These are phyloP conservation scores for Debaryomyces maramus DNA, from an alignment of 805 yeast genomes.

Conservation along the genomic window DNA sequence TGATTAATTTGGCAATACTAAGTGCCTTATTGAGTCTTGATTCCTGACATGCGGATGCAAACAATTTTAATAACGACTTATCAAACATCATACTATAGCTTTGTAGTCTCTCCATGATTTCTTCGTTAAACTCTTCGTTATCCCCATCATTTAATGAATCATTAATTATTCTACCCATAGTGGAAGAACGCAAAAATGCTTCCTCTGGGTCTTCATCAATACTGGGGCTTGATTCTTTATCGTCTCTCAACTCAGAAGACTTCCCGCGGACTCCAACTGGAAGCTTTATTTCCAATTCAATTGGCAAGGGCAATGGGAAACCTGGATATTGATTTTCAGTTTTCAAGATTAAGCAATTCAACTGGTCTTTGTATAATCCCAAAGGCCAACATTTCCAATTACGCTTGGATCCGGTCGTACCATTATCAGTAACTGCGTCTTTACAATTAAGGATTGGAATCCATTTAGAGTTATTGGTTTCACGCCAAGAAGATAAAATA, in stretches of 20 bases:
- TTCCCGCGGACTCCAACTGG: conserved; percentile 48
- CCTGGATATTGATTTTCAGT: conserved; percentile 66
- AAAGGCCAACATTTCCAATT: conserved; percentile 84
- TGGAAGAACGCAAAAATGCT: conserved; percentile 56
- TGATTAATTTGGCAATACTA: conserved; percentile 65
- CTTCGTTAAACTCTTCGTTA: conserved; percentile 33
- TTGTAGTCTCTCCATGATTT: conserved; percentile 51
- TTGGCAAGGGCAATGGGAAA: conserved; percentile 81
- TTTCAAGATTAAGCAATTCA: conserved; percentile 73
- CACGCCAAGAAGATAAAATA: conserved; percentile 77
- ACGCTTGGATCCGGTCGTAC: conserved; percentile 46
- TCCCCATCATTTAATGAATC: conserved; percentile 46
- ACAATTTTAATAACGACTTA: conserved; percentile 71
- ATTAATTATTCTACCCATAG: conserved; percentile 59
- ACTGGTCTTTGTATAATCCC: conserved; percentile 67
- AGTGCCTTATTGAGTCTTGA: conserved; percentile 65
- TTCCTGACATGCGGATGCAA: conserved; percentile 72
- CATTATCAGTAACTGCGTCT: conserved; percentile 44
- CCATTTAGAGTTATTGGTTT: conserved; percentile 77
- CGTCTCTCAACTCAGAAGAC: conserved; percentile 21
- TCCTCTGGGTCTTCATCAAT: conserved; percentile 56
- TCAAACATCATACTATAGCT: conserved; percentile 62
- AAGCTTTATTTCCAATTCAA: conserved; percentile 68
- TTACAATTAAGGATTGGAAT: conserved; percentile 72
- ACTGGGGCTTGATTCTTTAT: conserved; percentile 7